These are phyloP conservation scores for Cichorium intybus DNA, from an alignment of 140 eudicot genomes.

Conservation along the genomic window DNA sequence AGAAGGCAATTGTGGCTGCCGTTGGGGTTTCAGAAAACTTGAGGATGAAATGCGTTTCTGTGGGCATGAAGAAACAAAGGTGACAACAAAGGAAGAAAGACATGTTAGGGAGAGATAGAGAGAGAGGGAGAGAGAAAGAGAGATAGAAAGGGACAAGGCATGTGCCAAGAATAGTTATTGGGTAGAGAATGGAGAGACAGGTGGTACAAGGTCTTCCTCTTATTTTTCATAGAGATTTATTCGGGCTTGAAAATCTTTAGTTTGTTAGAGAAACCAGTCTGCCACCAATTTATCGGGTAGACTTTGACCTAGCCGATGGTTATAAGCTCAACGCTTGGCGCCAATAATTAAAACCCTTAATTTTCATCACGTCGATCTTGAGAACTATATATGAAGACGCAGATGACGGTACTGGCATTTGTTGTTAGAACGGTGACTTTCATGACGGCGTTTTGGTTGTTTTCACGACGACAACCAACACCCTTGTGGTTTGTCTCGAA, in stretches of 20 bases:
- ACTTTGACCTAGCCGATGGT: slow-evolving; percentile 3
- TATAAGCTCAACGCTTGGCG: too few species aligned
- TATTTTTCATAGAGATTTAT: slow-evolving; percentile 28
- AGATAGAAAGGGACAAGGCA: background rate
- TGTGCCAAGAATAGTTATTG: slow-evolving; percentile 31
- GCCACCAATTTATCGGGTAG: slow-evolving; percentile 6
- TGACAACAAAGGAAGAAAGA: slow-evolving; percentile 28
- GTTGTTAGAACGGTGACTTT: too few species aligned
- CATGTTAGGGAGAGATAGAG: slow-evolving; percentile 19
- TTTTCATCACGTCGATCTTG: too few species aligned
- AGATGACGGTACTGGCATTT: too few species aligned
- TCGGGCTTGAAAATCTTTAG: slow-evolving; percentile 13
- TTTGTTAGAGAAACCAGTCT: slow-evolving; percentile 3
- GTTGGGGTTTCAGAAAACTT: slow-evolving; percentile 26
- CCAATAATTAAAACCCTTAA: too few species aligned
- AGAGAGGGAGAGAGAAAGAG: background rate
- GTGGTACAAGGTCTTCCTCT: slow-evolving; percentile 8
- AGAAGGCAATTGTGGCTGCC: slow-evolving; percentile 29
- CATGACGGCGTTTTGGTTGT: too few species aligned
- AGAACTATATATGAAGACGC: too few species aligned
- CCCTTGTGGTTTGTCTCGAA: too few species aligned
- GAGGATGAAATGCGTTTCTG: slow-evolving; percentile 18
- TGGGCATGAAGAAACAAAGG: slow-evolving; percentile 31
- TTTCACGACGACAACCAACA: too few species aligned
- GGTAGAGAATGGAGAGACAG: background rate